Conservation (phyloP, 1,284 basidiomycete genomes). For the Rugosomyces carneus region DNA sequence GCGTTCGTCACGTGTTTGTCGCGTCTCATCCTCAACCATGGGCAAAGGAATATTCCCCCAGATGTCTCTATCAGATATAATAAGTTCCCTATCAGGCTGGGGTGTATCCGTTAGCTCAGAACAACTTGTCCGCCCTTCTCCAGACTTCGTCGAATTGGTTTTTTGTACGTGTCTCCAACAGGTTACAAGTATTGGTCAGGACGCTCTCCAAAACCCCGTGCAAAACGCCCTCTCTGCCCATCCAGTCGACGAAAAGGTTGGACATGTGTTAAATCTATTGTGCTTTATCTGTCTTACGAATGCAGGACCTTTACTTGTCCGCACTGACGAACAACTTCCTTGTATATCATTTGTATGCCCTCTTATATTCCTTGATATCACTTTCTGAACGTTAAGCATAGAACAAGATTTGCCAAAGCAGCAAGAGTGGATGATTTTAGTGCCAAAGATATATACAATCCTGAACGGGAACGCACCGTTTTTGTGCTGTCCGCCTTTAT, state of each 20-base stretch:
- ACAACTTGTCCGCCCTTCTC: slow-evolving; percentile 63
- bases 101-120: slow-evolving; percentile 58
- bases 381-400: slow-evolving; percentile 23
- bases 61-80: slow-evolving; percentile 57
- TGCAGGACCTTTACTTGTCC: slow-evolving; percentile 58
- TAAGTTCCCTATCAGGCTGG: slow-evolving; percentile 58
- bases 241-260: slow-evolving; percentile 48
- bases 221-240: slow-evolving; percentile 48
- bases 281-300: not conserved
- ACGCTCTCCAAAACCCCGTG: slow-evolving; percentile 54
- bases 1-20: slow-evolving; percentile 26
- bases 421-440: slow-evolving; percentile 78
- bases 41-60: slow-evolving; percentile 52
- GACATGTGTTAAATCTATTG: slow-evolving; percentile 10
- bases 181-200: slow-evolving; percentile 59
- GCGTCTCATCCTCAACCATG: slow-evolving; percentile 24
- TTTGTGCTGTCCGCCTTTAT: slow-evolving; percentile 80
- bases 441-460: slow-evolving; percentile 66
- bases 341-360: slow-evolving; percentile 56
- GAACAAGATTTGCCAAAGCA: slow-evolving; percentile 60
- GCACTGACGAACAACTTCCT: slow-evolving; percentile 57
- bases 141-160: slow-evolving; percentile 64
- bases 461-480: slow-evolving; percentile 67
- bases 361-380: not conserved
- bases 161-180: slow-evolving; percentile 67